A percentile compares a stretch with the other conserved stretches of the same genome.
These are phyloP conservation scores for Heliosperma pusillum DNA, from an alignment of 148 eudicot genomes.

Conservation along the genomic window DNA sequence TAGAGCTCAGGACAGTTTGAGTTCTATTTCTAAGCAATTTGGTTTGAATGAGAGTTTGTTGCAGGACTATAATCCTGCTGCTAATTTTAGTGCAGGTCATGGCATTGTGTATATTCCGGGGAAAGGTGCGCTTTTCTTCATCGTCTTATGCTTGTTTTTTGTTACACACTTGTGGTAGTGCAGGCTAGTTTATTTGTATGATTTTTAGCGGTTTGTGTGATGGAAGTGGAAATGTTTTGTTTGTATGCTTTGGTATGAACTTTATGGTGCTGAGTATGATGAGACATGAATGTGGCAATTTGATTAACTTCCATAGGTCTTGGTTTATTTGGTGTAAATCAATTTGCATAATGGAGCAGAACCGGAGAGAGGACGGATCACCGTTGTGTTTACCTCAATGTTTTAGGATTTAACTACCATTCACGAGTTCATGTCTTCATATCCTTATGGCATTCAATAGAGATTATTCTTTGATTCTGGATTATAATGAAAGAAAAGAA, in stretches of 20 bases:
- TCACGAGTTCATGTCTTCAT: not conserved
- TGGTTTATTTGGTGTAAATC: not conserved
- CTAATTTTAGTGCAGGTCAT: constrained; percentile 46
- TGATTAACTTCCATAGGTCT: not conserved
- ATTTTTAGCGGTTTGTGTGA: no score
- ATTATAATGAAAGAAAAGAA: not conserved
- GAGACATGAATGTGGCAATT: not conserved
- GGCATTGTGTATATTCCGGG: constrained; percentile 71
- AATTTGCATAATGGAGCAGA: not conserved
- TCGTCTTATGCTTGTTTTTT: not conserved
- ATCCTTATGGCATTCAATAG: not conserved
- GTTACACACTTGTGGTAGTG: not conserved
- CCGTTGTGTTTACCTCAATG: no score
- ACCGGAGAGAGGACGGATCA: not conserved
- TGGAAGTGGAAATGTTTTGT: not conserved
- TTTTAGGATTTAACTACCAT: no score
- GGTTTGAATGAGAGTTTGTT: constrained; percentile 37
- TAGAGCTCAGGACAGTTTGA: constrained; percentile 38
- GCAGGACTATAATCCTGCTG: constrained; percentile 51
- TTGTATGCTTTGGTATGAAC: no score
- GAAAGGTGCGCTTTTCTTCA: constrained; percentile 43
- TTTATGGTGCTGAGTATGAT: not conserved
- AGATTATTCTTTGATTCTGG: not conserved
- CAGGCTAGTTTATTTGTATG: no score
- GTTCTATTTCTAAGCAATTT: constrained; percentile 29